These are phyloP conservation scores for Suillus variegatus DNA, from an alignment of 768 basidiomycete species.

Conservation along the genomic window DNA sequence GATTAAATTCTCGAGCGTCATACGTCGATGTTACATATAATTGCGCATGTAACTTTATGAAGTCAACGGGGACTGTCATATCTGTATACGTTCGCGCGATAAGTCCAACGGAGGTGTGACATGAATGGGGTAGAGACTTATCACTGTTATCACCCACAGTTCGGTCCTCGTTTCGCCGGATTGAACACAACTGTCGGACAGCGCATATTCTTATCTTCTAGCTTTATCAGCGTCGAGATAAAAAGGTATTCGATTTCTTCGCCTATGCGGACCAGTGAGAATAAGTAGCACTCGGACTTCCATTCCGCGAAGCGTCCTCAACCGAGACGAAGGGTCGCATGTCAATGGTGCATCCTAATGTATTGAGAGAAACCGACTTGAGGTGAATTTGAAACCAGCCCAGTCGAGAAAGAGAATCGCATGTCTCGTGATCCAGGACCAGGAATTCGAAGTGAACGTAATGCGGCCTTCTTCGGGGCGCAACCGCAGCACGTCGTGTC, in stretches of 20 bases:
- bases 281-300: neutral
- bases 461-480: neutral
- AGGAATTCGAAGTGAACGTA: neutral
- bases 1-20: neutral
- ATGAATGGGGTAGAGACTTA: neutral
- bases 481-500: neutral
- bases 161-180: neutral
- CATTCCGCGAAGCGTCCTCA: neutral
- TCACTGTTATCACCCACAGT: neutral
- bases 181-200: neutral
- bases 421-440: neutral
- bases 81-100: neutral
- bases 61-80: neutral
- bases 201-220: slow-evolving; percentile 2
- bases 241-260: neutral
- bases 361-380: neutral
- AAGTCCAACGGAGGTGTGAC: neutral
- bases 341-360: neutral
- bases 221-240: neutral
- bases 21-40: neutral
- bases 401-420: neutral
- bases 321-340: neutral
- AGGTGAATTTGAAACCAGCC: neutral
- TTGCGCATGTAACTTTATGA: neutral
- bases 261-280: neutral